Percentiles rank a stretch among this genome's conserved stretches.
Conservation (phyloP, 176 grass and related monocot species). For the Oryza officinalis region DNA sequence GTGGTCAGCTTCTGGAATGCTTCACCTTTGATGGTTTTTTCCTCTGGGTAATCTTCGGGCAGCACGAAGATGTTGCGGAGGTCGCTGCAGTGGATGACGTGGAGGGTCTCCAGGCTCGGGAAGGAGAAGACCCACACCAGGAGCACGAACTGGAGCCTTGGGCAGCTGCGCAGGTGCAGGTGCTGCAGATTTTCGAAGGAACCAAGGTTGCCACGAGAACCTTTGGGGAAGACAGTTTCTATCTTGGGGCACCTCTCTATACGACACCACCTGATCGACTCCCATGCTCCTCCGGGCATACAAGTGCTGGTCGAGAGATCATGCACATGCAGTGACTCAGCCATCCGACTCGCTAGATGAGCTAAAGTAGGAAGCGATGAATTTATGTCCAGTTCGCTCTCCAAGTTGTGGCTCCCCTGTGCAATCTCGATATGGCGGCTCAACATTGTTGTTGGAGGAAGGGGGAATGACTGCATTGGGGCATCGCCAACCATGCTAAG, state of each 20-base stretch:
- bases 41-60: accelerated
- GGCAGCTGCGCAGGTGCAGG: neutral
- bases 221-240: neutral
- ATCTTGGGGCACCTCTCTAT: slow-evolving; percentile 19
- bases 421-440: slow-evolving; percentile 24
- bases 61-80: neutral
- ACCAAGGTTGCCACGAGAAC: accelerated
- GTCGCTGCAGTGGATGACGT: slow-evolving; percentile 13
- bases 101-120: neutral
- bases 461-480: neutral
- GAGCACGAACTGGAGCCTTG: neutral
- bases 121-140: neutral
- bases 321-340: neutral
- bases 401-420: neutral
- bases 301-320: neutral
- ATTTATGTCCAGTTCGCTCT: neutral
- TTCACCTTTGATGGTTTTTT: accelerated
- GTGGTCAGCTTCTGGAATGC: neutral
- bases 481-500: neutral
- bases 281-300: accelerated
- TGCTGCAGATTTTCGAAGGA: neutral
- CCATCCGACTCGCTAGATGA: accelerated
- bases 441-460: neutral
- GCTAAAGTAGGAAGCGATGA: accelerated
- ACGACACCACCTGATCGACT: accelerated